These are phyloP conservation scores for Boletus speciosus DNA, from an alignment of 768 basidiomycete genomes.

Conservation along the genomic window DNA sequence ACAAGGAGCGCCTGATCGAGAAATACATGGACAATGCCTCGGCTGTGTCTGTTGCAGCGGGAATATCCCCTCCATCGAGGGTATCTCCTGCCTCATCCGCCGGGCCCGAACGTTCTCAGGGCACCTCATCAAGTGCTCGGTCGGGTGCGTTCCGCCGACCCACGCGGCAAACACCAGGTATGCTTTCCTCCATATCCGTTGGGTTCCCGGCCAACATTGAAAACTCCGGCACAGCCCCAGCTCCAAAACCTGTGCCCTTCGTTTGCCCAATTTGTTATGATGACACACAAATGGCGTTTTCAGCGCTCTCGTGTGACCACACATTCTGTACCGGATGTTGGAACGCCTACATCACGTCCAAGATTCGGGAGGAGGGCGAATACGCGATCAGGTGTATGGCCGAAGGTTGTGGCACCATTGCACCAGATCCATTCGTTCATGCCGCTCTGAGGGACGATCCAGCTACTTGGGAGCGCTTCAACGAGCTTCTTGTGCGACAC, in stretches of 20 bases:
- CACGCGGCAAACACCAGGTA: conserved; percentile 29
- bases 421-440: conserved; percentile 60
- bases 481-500: conserved; percentile 83
- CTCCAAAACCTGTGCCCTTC: conserved; percentile 49
- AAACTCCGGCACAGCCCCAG: conserved; percentile 12
- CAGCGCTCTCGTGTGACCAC: conserved; percentile 81
- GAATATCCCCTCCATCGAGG: conserved; percentile 46
- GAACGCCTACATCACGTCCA: conserved; percentile 72
- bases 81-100: conserved; percentile 19
- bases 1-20: conserved; percentile 93
- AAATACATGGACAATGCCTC: conserved; percentile 94
- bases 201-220: neutral
- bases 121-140: conserved; percentile 25
- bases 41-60: conserved; percentile 68
- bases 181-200: neutral
- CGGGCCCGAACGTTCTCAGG: conserved; percentile 34
- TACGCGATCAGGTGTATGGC: conserved; percentile 75
- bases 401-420: conserved; percentile 65
- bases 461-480: conserved; percentile 65
- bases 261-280: conserved; percentile 94
- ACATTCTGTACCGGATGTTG: conserved; percentile 83
- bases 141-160: conserved; percentile 27
- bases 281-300: conserved; percentile 63
- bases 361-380: conserved; percentile 82
- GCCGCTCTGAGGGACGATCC: conserved; percentile 53